Conservation (phyloP, 1,139 yeast genomes). For the Debaryomyces udenii region DNA sequence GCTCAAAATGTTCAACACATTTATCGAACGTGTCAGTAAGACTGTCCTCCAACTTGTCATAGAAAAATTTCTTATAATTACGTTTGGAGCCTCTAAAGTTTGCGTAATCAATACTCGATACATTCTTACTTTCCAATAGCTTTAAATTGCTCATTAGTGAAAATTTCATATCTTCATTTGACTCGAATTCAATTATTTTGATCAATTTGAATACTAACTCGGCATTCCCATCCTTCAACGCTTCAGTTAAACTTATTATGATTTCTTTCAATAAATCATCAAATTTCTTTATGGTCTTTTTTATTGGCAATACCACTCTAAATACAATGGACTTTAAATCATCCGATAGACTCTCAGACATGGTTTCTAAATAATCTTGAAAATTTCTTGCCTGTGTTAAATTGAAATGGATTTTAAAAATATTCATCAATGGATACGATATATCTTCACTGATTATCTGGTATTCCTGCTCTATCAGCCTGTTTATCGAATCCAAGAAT, state of each 20-base stretch:
- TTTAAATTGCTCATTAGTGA: constrained; percentile 50
- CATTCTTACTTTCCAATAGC: constrained; percentile 23
- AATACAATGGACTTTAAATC: constrained; percentile 72
- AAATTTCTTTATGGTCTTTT: constrained; percentile 56
- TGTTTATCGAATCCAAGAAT: constrained; percentile 53
- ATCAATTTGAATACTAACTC: constrained; percentile 72
- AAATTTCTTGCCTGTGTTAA: constrained; percentile 76
- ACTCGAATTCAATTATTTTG: constrained; percentile 79
- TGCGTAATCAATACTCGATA: constrained; percentile 31
- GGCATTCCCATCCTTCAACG: constrained; percentile 65
- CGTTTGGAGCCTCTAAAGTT: constrained; percentile 52
- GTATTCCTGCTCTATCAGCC: constrained; percentile 56
- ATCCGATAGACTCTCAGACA: constrained; percentile 58
- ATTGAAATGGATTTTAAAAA: constrained; percentile 69
- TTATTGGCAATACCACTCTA: constrained; percentile 59
- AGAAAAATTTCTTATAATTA: constrained; percentile 67
- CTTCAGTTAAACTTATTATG: constrained; percentile 68
- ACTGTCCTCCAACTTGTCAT: constrained; percentile 59
- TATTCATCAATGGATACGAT: constrained; percentile 58
- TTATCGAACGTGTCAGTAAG: constrained; percentile 68
- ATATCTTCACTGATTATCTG: constrained; percentile 52
- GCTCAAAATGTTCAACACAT: constrained; percentile 59
- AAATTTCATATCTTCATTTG: constrained; percentile 71
- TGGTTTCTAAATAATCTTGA: constrained; percentile 67
- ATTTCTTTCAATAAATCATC: constrained; percentile 65